Evolutionary conservation across 169 alveolate genomes (phyloP).

Genomic region (Toxoplasma gondii): DNA sequence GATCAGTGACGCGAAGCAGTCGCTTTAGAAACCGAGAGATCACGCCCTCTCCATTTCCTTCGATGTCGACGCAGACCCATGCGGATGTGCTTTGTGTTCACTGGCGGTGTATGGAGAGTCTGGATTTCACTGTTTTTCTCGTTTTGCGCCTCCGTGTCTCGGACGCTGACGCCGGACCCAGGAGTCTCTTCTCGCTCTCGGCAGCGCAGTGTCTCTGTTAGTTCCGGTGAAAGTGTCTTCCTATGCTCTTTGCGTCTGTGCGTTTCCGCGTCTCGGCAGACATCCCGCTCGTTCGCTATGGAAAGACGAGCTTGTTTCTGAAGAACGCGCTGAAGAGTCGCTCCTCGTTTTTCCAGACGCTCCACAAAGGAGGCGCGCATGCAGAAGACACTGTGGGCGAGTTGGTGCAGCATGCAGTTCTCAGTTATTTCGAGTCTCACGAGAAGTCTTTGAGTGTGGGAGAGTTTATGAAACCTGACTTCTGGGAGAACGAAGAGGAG

Average conservation of each 20-base stretch:
- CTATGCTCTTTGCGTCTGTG: background rate
- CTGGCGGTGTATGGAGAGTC: too few relatives aligned
- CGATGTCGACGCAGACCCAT: too few relatives aligned
- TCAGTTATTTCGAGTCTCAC: background rate
- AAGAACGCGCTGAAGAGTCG: background rate
- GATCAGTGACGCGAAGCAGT: too few relatives aligned
- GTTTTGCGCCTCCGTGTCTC: too few relatives aligned
- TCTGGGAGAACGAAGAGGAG: slow-evolving; percentile 46
- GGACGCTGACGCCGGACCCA: too few relatives aligned
- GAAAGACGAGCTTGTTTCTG: background rate
- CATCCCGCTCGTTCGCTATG: background rate
- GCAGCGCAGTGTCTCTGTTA: too few relatives aligned
- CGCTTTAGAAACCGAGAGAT: too few relatives aligned
- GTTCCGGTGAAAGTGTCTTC: background rate
- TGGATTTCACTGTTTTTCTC: too few relatives aligned
- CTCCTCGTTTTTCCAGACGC: background rate
- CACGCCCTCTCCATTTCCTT: too few relatives aligned
- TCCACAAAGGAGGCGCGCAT: background rate
- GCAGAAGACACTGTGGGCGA: background rate
- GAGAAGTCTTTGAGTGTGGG: background rate
- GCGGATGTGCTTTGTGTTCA: too few relatives aligned
- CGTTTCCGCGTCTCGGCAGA: background rate
- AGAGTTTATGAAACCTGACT: background rate
- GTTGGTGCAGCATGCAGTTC: background rate
- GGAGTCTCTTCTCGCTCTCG: too few relatives aligned